A percentile compares a stretch with the other conserved stretches of the same genome.
Conservation (phyloP, 495 filamentous ascomycete genomes). For the Evernia prunastri region DNA sequence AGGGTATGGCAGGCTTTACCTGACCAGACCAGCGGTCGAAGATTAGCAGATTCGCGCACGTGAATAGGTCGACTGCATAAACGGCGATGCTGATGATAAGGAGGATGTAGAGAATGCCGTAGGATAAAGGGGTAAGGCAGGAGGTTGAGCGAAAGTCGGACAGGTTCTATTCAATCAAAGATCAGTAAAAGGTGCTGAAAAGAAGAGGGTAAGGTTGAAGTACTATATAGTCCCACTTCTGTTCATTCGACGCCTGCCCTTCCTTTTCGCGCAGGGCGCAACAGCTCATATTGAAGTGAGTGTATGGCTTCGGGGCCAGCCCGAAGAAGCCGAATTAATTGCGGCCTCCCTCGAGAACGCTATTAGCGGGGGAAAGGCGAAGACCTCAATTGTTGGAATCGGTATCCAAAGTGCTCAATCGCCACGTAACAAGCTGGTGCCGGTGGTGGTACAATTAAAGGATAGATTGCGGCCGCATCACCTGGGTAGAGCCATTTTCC, state of each 20-base stretch:
- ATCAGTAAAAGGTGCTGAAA: constrained; percentile 15
- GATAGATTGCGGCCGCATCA: neutral
- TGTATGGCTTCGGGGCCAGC: constrained; percentile 15
- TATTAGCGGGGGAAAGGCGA: neutral
- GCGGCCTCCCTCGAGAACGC: neutral
- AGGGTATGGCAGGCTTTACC: constrained; percentile 61
- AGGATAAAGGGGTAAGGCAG: constrained; percentile 70
- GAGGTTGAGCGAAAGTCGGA: constrained; percentile 79
- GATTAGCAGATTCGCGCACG: constrained; percentile 79
- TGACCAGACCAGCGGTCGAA: constrained; percentile 67
- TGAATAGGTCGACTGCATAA: constrained; percentile 87
- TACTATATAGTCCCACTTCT: constrained; percentile 95
- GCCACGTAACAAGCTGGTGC: neutral
- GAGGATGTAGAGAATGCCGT: constrained; percentile 74
- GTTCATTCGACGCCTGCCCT: constrained; percentile 62
- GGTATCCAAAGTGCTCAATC: neutral
- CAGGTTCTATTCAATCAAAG: constrained; percentile 60
- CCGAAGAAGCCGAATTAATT: constrained; percentile 9
- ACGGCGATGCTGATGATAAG: constrained; percentile 73
- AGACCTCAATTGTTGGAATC: neutral
- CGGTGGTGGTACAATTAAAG: neutral
- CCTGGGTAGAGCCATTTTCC: constrained; percentile 1
- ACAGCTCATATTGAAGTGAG: constrained; percentile 58
- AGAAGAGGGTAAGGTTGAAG: constrained; percentile 30
- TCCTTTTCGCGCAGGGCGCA: constrained; percentile 61